Conservation (phyloP, 495 filamentous ascomycete species). For the Bathelium albidoporum region DNA sequence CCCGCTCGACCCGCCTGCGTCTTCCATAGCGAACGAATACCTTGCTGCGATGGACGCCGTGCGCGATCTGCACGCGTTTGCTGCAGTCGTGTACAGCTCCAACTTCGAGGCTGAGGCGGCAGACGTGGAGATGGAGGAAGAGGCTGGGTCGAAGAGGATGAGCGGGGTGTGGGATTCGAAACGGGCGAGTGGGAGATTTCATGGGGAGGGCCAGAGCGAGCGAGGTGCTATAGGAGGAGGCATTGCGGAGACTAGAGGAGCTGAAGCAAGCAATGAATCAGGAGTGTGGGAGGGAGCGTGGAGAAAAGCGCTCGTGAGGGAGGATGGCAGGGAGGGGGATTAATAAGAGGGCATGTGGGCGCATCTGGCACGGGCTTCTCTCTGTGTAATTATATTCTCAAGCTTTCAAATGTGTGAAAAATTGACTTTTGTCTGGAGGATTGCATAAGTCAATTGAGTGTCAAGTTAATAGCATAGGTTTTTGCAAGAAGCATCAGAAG, state of each 20-base stretch:
- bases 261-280: constrained; percentile 30
- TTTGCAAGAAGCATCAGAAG: no score
- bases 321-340: constrained; percentile 13
- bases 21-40: constrained; percentile 57
- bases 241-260: constrained; percentile 27
- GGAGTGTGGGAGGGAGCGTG: constrained; percentile 55
- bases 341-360: no score
- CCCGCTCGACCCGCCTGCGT: constrained; percentile 27
- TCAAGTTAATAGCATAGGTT: no score
- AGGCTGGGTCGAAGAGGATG: constrained; percentile 1
- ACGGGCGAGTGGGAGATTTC: constrained; percentile 16
- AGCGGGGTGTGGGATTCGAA: constrained; percentile 1
- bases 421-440: no score
- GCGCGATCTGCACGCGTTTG: constrained; percentile 82
- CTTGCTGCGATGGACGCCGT: constrained; percentile 64
- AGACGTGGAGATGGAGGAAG: neutral
- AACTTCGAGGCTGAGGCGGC: constrained; percentile 62
- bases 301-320: constrained; percentile 42
- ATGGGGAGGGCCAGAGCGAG: constrained; percentile 26
- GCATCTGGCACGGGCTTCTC: no score
- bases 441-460: no score
- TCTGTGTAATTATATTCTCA: no score
- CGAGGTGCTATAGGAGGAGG: no score
- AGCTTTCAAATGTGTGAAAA: no score
- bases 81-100: constrained; percentile 85